Conservation (phyloP, 2,329 filamentous ascomycete genomes). For the Biscogniauxia mediterranea region DNA sequence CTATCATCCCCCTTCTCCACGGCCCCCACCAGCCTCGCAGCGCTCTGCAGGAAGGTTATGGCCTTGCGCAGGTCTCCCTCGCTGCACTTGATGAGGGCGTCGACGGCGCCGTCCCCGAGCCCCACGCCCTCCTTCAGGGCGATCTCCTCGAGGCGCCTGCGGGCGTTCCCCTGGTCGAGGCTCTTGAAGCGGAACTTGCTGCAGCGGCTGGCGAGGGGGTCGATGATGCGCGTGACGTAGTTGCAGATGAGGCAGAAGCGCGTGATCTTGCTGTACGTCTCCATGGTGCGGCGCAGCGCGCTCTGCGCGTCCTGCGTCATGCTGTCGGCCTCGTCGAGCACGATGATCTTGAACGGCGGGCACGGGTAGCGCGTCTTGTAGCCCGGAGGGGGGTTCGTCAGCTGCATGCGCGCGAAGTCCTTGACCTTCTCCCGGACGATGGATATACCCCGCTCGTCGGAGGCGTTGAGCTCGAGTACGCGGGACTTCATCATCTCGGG, state of each 20-base stretch:
- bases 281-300: conserved; percentile 92
- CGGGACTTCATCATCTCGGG: conserved; percentile 89
- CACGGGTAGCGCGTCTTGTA: conserved; percentile 78
- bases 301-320: conserved; percentile 99
- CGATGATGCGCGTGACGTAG: conserved; percentile 97
- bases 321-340: conserved; percentile 95
- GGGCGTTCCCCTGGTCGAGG: conserved; percentile 82
- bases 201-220: conserved; percentile 88
- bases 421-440: conserved; percentile 99
- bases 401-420: conserved; percentile 92
- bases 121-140: conserved; percentile 73
- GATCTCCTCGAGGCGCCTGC: conserved; percentile 76
- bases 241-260: conserved; percentile 98
- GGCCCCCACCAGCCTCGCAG: conserved; percentile 81
- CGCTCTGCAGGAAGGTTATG: conserved; percentile 93
- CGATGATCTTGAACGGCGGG: conserved; percentile 98
- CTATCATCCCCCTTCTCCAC: conserved; percentile 43
- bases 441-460: conserved; percentile 94
- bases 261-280: conserved; percentile 95
- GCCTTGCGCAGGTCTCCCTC: conserved; percentile 95
- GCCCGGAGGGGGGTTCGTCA: conserved; percentile 74
- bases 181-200: conserved; percentile 98
- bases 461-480: conserved; percentile 98
- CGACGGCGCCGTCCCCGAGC: conserved; percentile 75
- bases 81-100: conserved; percentile 80